Percentiles rank a stretch among this genome's conserved stretches.
These are phyloP conservation scores for Postia placenta DNA, from an alignment of 768 basidiomycete species.

Conservation along the genomic window DNA sequence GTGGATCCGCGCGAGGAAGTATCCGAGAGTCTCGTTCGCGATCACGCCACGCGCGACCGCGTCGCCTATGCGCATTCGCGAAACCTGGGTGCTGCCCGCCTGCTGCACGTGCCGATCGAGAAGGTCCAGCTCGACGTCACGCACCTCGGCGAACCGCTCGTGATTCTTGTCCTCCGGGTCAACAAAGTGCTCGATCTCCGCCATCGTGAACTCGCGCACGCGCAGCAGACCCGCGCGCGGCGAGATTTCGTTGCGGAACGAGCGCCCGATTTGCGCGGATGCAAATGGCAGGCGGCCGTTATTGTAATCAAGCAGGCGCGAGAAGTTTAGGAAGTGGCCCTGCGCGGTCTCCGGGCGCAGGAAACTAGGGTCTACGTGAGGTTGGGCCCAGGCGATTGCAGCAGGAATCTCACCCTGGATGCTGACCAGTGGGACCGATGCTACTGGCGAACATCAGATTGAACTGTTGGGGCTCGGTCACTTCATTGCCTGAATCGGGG, in stretches of 20 bases:
- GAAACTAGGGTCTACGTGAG: conserved; percentile 43
- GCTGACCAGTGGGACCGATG: conserved; percentile 96
- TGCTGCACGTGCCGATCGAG: conserved; percentile 83
- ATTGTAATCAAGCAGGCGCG: conserved; percentile 95
- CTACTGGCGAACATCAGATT: conserved; percentile 98
- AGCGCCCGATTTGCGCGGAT: conserved; percentile 92
- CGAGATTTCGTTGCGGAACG: conserved; percentile 98
- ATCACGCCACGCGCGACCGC: conserved; percentile 83
- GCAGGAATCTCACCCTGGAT: conserved; percentile 73
- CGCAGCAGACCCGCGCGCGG: conserved; percentile 94
- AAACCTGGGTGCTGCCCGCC: conserved; percentile 60
- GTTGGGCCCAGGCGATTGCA: neutral
- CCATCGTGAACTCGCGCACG: conserved; percentile 99
- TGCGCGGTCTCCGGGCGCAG: conserved; percentile 98
- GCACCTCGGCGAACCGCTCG: conserved; percentile 74
- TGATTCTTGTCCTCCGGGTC: conserved; percentile 92
- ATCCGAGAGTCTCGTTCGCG: conserved; percentile 96
- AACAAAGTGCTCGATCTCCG: conserved; percentile 98
- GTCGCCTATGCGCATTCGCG: conserved; percentile 73
- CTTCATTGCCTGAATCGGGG: conserved; percentile 89
- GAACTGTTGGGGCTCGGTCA: conserved; percentile 90
- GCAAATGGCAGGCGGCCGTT: conserved; percentile 96
- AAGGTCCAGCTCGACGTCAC: conserved; percentile 66
- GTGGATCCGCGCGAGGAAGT: conserved; percentile 91
- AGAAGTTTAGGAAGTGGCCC: conserved; percentile 98